Evolutionary conservation across 257 asterid species (phyloP), one percentile per base, ranked within the genome.

Genomic region (Marsdenia floribunda): DNA sequence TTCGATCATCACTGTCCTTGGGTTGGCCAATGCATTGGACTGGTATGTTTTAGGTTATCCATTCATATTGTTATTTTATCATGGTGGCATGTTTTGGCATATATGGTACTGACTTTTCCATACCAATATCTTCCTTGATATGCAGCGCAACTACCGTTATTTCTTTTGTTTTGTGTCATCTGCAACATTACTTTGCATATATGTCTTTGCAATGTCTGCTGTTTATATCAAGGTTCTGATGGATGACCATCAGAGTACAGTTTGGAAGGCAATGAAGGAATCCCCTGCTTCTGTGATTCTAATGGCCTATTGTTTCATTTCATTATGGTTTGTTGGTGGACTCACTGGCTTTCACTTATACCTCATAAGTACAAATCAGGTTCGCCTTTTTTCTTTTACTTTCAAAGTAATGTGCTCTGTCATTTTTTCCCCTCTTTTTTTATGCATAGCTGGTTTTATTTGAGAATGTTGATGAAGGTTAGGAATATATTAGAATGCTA

Each of bases 1-100:
- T 94, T 95, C 74, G 99, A 92, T 82, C 99, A 95, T 79, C 99
- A 95, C 87, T 95, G 98, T 86, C 99, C 99, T 72, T 94, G 99
- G 99, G 99, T 94, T 50, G 99, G 97, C 68, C 99, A 94, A 85
- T 92, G 99, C 88, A 88, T 95, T 73, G 99, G 98, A 75, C 54
- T 89, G 96, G 98, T 94, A 86, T 70, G 88, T 64, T 73, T 66
- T 70, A 78, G 46, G 37, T 38, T 70, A 14, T 44, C 18, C 18
- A 49, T 19, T 37, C 3, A 22, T 29, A 3, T n/a, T 38, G 52
- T n/a, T 46, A 29, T 49, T 1, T 37, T 18, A 10, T 66, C 26
- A 11, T 26, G 35, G n/a, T 61, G n/a, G 55, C 80, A 40, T 35
- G 38, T 66, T 53, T 67, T 70, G 35, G 53, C 46, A 50, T 66